Percentiles rank a stretch among this genome's conserved stretches.
Evolutionary conservation across 2,329 filamentous ascomycete genomes (phyloP).

Genomic region (Diaporthe ampelina): DNA sequence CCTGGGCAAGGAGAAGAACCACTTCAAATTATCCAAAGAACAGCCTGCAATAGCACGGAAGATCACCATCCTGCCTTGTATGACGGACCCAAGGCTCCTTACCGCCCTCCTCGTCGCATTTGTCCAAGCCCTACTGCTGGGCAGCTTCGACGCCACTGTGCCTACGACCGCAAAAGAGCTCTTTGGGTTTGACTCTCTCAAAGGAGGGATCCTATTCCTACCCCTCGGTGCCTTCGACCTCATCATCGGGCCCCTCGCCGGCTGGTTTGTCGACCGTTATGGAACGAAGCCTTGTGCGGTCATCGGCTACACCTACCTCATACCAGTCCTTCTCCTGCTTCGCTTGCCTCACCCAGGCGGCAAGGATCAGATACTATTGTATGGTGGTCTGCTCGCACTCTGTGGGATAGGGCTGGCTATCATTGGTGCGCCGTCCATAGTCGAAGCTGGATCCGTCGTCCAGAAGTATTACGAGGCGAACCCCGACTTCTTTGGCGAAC

Average conservation of each 20-base stretch:
- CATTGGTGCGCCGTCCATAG: conserved; percentile 67
- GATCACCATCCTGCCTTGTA: conserved; percentile 63
- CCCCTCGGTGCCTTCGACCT: conserved; percentile 54
- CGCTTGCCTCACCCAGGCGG: conserved; percentile 36
- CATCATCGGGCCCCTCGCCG: conserved; percentile 51
- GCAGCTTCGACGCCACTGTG: conserved; percentile 55
- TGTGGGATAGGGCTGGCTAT: conserved; percentile 65
- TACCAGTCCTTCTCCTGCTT: conserved; percentile 34
- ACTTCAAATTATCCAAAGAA: conserved; percentile 59
- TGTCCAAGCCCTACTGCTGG: conserved; percentile 58
- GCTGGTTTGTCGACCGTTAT: conserved; percentile 54
- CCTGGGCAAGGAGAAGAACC: conserved; percentile 52
- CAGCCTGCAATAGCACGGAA: conserved; percentile 55
- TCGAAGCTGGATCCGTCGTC: conserved; percentile 69
- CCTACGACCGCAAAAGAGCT: conserved; percentile 53
- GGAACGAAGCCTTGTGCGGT: conserved; percentile 52
- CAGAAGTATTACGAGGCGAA: conserved; percentile 69
- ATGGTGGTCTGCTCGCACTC: conserved; percentile 34
- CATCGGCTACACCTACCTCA: conserved; percentile 46
- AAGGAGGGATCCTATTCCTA: conserved; percentile 55
- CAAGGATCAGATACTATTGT: conserved; percentile 34
- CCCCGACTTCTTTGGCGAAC: conserved; percentile 65
- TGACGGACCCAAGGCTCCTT: conserved; percentile 55
- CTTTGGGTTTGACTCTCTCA: conserved; percentile 53
- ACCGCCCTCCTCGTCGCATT: conserved; percentile 56